phyloP scores from a whole-genome alignment of 2,329 filamentous ascomycete genomes.

The Periconia macrospinosa region DNA sequence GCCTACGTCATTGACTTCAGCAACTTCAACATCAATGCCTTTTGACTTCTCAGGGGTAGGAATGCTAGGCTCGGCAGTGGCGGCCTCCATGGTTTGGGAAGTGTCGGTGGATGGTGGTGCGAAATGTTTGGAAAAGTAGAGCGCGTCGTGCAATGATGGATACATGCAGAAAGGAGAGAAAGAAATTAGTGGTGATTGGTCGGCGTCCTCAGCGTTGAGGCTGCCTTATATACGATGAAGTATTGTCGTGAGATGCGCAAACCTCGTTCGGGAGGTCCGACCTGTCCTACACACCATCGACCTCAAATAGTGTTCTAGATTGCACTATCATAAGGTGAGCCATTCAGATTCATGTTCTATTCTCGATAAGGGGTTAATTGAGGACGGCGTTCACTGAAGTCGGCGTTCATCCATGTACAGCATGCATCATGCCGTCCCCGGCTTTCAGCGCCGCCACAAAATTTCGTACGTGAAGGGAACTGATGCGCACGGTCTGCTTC shows the following conservation, averaged over 20 bases:
- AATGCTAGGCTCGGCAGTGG: background rate
- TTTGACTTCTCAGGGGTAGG: background rate
- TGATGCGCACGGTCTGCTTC: background rate
- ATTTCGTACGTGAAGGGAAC: background rate
- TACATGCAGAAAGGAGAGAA: background rate
- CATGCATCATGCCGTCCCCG: background rate
- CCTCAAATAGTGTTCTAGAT: background rate
- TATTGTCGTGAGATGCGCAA: background rate
- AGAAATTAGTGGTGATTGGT: background rate
- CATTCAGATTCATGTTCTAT: background rate
- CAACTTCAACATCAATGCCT: background rate
- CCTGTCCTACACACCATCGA: background rate
- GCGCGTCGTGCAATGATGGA: background rate
- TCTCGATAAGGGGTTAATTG: background rate
- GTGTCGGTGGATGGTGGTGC: background rate
- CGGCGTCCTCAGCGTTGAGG: background rate
- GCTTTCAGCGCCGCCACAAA: background rate
- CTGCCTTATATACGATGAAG: background rate
- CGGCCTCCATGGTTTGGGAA: background rate
- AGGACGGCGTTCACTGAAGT: background rate
- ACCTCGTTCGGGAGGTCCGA: background rate
- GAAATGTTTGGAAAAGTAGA: background rate
- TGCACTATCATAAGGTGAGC: background rate
- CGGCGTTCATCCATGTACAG: background rate
- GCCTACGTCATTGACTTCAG: background rate